Evolutionary conservation across 768 basidiomycete species (phyloP).

Genomic region (Hebeloma cylindrosporum): DNA sequence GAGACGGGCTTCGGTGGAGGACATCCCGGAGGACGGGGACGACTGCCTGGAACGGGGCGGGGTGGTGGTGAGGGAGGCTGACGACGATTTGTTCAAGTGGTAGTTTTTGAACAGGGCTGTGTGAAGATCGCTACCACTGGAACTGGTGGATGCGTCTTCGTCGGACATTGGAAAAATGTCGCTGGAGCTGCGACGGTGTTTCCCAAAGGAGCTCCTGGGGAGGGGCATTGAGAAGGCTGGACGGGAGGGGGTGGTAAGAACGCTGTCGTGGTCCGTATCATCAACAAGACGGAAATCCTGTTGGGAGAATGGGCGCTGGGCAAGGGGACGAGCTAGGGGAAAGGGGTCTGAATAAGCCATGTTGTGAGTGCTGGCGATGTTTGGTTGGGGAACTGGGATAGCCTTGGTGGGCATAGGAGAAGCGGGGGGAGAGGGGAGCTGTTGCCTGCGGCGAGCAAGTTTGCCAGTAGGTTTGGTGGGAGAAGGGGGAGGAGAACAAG

Average conservation of each 20-base stretch:
- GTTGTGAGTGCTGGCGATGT: conserved; percentile 20
- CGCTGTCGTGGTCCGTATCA: conserved; percentile 43
- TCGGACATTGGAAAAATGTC: conserved; percentile 79
- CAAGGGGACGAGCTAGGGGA: conserved; percentile 29
- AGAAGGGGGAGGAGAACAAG: conserved; percentile 25
- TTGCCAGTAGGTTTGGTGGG: conserved; percentile 56
- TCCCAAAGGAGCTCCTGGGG: conserved; percentile 32
- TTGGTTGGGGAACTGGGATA: conserved; percentile 45
- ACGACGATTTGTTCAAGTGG: conserved; percentile 14
- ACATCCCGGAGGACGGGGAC: conserved; percentile 18
- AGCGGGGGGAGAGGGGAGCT: conserved; percentile 30
- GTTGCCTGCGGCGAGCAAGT: conserved; percentile 57
- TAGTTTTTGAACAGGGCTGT: conserved; percentile 24
- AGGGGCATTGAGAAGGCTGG: conserved; percentile 34
- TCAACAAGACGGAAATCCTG: conserved; percentile 69
- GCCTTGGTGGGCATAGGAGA: conserved; percentile 41
- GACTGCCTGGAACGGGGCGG: conserved; percentile 13
- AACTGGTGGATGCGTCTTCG: conserved; percentile 50
- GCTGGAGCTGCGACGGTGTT: conserved; percentile 63
- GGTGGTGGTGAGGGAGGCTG: conserved; percentile 12
- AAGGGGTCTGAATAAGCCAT: conserved; percentile 56
- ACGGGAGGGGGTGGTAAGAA: conserved; percentile 41
- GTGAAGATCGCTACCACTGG: conserved; percentile 28
- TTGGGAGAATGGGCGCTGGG: conserved; percentile 33
- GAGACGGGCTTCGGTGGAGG: conserved; percentile 27